Evolutionary conservation across 2,329 filamentous ascomycete genomes (phyloP).

Genomic region (Xylariaceae sp.): DNA sequence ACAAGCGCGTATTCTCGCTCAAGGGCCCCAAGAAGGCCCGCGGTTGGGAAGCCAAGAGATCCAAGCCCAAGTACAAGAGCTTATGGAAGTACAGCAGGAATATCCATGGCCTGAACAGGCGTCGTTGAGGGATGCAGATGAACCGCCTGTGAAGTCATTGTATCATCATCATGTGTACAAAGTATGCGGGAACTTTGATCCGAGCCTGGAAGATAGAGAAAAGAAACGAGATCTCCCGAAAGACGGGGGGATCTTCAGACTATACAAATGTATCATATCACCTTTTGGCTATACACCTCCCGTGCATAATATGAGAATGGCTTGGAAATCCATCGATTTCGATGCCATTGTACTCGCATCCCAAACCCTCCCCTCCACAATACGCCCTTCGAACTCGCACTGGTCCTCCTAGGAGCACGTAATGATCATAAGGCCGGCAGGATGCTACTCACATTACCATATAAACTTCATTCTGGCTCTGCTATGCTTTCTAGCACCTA

Average conservation of each 20-base stretch:
- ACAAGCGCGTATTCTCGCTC: conserved; percentile 65
- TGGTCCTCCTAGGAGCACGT: not conserved
- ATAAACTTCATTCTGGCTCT: too few relatives aligned
- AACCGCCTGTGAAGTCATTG: conserved; percentile 3
- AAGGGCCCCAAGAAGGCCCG: conserved; percentile 56
- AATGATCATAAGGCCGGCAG: not conserved
- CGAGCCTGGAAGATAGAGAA: conserved; percentile 1
- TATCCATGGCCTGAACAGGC: conserved; percentile 35
- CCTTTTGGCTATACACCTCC: not conserved
- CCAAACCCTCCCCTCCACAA: not conserved
- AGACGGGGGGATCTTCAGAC: not conserved
- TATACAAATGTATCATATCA: conserved; percentile 15
- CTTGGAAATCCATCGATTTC: not conserved
- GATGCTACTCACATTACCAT: too few relatives aligned
- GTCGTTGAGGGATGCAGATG: conserved; percentile 11
- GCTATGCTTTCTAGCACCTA: too few relatives aligned
- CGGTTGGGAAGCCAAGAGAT: conserved; percentile 62
- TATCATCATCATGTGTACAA: conserved; percentile 18
- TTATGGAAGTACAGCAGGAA: conserved; percentile 61
- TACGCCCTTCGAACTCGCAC: not conserved
- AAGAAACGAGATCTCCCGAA: not conserved
- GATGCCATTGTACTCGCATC: not conserved
- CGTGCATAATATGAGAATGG: conserved; percentile 9
- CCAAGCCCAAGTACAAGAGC: conserved; percentile 58
- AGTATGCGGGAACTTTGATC: conserved; percentile 4